These are phyloP conservation scores for Poterioochromonas sp. DNA, from an alignment of 352 stramenopile genomes.

Conservation along the genomic window DNA sequence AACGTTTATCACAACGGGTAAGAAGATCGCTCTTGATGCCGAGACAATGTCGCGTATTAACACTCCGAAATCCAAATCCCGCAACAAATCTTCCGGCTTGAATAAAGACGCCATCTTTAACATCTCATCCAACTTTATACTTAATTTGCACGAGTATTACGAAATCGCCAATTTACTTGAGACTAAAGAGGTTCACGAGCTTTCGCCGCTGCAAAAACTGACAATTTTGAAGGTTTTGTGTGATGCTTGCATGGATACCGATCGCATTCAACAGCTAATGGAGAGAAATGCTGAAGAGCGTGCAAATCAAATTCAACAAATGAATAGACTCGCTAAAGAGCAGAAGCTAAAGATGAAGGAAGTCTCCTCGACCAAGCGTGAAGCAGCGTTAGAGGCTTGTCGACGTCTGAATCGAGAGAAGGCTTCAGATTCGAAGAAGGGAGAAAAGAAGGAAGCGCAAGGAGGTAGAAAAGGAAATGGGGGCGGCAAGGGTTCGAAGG, in stretches of 20 bases:
- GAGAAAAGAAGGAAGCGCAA: not conserved
- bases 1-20: too few species aligned
- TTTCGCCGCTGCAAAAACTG: not conserved
- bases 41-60: not conserved
- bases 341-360: slow-evolving; percentile 15
- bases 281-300: slow-evolving; percentile 19
- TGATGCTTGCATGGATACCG: slow-evolving; percentile 11
- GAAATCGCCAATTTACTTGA: not conserved
- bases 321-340: not conserved
- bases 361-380: not conserved
- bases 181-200: not conserved
- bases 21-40: not conserved
- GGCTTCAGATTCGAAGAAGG: not conserved
- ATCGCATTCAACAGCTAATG: not conserved
- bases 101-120: slow-evolving; percentile 17
- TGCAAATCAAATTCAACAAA: not conserved
- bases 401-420: not conserved
- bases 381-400: slow-evolving; percentile 6
- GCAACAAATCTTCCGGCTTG: not conserved
- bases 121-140: not conserved
- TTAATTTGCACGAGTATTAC: not conserved
- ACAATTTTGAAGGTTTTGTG: not conserved
- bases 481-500: not conserved
- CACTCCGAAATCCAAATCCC: not conserved
- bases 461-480: not conserved